phyloP scores from a whole-genome alignment of 345 rosid species.

The Hibiscus mutabilis region DNA sequence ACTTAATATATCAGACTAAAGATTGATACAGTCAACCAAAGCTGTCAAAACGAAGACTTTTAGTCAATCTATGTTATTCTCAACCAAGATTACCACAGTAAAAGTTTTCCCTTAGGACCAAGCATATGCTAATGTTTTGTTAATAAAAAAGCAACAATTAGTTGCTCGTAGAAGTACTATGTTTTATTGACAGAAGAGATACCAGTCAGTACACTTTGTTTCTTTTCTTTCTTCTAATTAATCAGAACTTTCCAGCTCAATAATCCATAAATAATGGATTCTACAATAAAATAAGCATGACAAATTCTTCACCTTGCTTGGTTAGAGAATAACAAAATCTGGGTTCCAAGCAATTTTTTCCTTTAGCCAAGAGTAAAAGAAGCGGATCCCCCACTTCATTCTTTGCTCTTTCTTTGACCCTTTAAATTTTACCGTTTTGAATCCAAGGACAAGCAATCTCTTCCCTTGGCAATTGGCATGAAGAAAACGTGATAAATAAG shows the following conservation, averaged over 20 bases:
- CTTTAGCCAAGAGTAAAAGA: neutral
- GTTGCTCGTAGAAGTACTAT: neutral
- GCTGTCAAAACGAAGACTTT: too few relatives aligned
- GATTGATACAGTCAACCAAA: too few relatives aligned
- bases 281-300: neutral
- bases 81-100: too few relatives aligned
- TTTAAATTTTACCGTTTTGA: neutral
- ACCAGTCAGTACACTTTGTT: too few relatives aligned
- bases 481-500: constrained; percentile 9
- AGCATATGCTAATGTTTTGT: neutral
- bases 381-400: constrained; percentile 1
- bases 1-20: too few relatives aligned
- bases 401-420: constrained; percentile 9
- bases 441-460: constrained; percentile 16
- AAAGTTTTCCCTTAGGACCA: too few relatives aligned
- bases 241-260: constrained; percentile 3
- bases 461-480: constrained; percentile 7
- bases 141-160: neutral
- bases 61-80: neutral
- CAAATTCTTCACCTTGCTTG: neutral
- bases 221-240: neutral
- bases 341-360: neutral
- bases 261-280: neutral
- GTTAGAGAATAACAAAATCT: neutral
- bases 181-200: neutral